phyloP scores from a whole-genome alignment of 75 land plant species.

The Pinus albicaulis region DNA sequence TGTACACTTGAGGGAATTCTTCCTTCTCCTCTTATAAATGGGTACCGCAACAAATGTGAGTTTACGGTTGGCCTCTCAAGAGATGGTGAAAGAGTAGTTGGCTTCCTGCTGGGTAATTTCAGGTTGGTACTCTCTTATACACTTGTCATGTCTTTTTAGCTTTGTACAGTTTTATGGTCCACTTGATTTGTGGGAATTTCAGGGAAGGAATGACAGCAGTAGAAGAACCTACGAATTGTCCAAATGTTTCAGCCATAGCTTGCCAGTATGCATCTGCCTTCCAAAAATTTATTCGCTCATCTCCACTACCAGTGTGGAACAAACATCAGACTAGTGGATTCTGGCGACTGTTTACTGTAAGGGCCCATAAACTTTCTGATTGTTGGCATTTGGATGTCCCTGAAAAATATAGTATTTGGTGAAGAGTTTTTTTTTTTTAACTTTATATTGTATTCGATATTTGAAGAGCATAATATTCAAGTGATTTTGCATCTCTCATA shows the following conservation, averaged over 20 bases:
- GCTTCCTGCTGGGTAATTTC: slow-evolving; percentile 95
- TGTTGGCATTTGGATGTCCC: neutral
- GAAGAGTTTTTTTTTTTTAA: neutral
- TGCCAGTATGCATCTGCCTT: slow-evolving; percentile 69
- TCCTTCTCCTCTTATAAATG: slow-evolving; percentile 83
- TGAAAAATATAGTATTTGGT: neutral
- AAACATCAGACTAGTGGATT: slow-evolving; percentile 86
- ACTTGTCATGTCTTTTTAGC: neutral
- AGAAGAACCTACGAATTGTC: slow-evolving; percentile 85
- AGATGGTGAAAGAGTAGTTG: slow-evolving; percentile 81
- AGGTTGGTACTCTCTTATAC: slow-evolving; percentile 36
- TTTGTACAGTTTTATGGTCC: neutral
- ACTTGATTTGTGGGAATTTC: slow-evolving; percentile 10
- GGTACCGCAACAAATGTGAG: slow-evolving; percentile 98
- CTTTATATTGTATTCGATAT: neutral
- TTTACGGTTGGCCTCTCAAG: slow-evolving; percentile 83
- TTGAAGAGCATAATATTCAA: neutral
- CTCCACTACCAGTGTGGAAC: slow-evolving; percentile 83
- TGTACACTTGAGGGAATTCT: slow-evolving; percentile 87
- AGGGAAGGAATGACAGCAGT: slow-evolving; percentile 97
- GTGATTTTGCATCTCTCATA: neutral
- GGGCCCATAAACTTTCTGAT: slow-evolving; percentile 4
- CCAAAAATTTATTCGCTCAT: slow-evolving; percentile 73
- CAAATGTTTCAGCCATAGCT: slow-evolving; percentile 88
- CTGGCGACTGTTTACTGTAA: slow-evolving; percentile 97